Evolutionary conservation across 257 asterid species (phyloP), one percentile per base, ranked within the genome.

Genomic region (Salvia rosmarinus): DNA sequence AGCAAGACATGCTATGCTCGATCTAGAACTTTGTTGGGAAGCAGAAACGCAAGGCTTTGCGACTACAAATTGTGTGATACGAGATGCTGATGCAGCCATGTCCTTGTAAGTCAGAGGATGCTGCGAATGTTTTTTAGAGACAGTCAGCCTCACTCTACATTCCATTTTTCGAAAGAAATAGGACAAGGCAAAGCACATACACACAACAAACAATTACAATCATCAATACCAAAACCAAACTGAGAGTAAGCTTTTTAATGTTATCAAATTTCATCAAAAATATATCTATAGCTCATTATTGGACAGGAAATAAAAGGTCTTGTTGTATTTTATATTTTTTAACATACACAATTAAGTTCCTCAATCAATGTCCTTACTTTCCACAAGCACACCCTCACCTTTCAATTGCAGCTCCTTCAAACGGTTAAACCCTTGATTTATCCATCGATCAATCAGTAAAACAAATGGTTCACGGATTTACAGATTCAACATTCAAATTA

Each of bases 51-150:
- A 65, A 57, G 86, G 66, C 68, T 69, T 82, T 40, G 81, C 82
- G 6, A 58, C 40, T 58, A 69, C 80, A 59, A 88, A 59, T 60
- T 84, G 90, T 4, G 86, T 43, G 70, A 85, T 66, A 5, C 85
- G 85, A 62, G 85, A 75, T 59, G 89, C 74, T 56, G 75, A 59
- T 62, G 90, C 83, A 77, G 96, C 95, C 98, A 92, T 92, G 66
- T 78, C 72, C 51, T 44, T 16, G 52, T 39, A 43, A 66, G 58
- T 62, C 52, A 13, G 62, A 67, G 57, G 61, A 80, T 75, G 80
- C 87, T 81, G 84, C 71, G 75, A 54, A 63, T 19, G 9, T 42
- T 42, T 51, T 12, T n/a, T 54, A 23, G 49, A 44, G 46, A 55
- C 32, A 56, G 35, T 64, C 37, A 66, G 40, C 19, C 54, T 35